phyloP scores from a whole-genome alignment of 148 eudicot species.

The Camellia lanceoleosa region DNA sequence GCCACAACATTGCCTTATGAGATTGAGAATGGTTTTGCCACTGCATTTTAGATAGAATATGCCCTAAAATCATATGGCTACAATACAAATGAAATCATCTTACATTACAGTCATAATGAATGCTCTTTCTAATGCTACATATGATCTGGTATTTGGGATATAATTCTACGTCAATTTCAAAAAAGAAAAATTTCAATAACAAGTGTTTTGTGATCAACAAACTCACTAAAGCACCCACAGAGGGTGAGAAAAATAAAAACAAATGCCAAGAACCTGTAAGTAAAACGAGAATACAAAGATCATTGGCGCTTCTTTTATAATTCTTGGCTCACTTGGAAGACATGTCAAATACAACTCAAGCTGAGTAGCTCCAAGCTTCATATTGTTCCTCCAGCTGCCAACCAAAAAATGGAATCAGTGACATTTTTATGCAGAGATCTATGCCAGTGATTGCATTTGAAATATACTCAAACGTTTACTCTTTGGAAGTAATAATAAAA shows the following conservation, averaged over 20 bases:
- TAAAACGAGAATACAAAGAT: neutral
- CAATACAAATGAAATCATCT: no score
- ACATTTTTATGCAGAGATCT: neutral
- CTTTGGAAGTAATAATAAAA: conserved; percentile 94
- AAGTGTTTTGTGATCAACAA: neutral
- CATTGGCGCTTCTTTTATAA: neutral
- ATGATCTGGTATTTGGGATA: neutral
- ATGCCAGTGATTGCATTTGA: neutral
- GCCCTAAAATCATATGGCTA: no score
- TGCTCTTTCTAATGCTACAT: neutral
- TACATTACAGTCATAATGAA: no score
- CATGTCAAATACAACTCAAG: neutral
- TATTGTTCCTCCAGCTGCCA: conserved; percentile 18
- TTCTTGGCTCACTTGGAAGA: neutral
- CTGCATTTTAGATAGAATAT: no score
- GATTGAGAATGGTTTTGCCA: no score
- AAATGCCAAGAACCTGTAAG: neutral
- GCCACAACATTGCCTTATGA: no score
- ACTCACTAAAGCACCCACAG: neutral
- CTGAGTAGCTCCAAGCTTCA: conserved; percentile 15
- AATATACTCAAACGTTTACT: conserved; percentile 29
- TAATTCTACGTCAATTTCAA: neutral
- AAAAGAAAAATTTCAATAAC: neutral
- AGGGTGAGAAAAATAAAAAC: neutral
- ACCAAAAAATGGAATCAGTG: neutral